Base-by-base conservation (phyloP, 371 early-diverging fungal species). In the Syncephalis plumigaleata region DNA sequence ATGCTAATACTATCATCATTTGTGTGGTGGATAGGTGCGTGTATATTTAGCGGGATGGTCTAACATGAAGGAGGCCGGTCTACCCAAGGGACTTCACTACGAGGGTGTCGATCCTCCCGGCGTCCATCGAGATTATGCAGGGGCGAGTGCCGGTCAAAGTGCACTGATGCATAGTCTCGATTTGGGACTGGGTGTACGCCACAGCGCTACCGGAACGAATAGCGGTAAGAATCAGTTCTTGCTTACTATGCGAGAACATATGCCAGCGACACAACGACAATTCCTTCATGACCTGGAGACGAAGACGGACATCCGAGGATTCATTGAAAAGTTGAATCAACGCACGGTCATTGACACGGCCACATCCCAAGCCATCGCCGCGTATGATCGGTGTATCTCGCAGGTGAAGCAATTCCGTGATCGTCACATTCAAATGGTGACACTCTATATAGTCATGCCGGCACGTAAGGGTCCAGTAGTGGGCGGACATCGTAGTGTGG, bases 101-200 rank as follows among this genome's bases (percentile, higher is more conserved):
- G 87, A 87, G 59, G 91, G 89, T 3, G 90, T 89, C 0, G 81
- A 84, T 50, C 76, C 74, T 44, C 50, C 70, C 18, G 53, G 51
- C 9, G 63, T 66, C 48, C 81, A 69, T 66, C 69, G 84, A 45
- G 70, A 76, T 43, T 87, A 87, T 61, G 84, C 93, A 1, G 96
- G 96, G 20, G 94, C 89, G 0, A 87, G 87, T 60, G 96, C 98
- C 2, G 98, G 91, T 2, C 96, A 97, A 60, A 85, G 84, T 26
- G 76, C 95, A 20, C 52, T 93, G 48, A 88, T 97, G 44, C 96
- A 94, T 53, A 77, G 82, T 3, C 64, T 93, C 13, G 98, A 97
- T 59, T 76, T 88, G 26, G 84, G 83, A 0, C 73, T 97, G 26
- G 92, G 88, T 27, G 74, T 97, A n/a, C 72, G 80, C 48, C 96